Base-by-base conservation (phyloP, 768 basidiomycete species). In the Boletellus emodensis region DNA sequence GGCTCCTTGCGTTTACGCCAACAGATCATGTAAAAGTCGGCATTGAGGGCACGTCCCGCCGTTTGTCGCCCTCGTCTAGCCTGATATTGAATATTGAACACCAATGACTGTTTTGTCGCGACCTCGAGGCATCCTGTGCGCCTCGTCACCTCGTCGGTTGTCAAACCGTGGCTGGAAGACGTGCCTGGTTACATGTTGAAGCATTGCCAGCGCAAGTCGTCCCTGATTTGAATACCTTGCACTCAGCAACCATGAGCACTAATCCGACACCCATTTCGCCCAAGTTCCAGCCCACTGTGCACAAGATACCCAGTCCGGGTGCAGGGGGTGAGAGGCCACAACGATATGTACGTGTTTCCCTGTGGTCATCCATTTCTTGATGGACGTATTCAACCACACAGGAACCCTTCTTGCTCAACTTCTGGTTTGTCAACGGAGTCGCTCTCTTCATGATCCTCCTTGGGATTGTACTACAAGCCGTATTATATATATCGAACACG, bases 251-350 rank as follows among this genome's bases (percentile, higher is more conserved):
- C 37, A 37, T 38, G 46, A 30, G 30, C 9, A 38, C 49, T 3
- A 45, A 24, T 12, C 43, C 46, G 32, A 6, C 28, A 11, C 60
- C 58, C 5, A 49, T 52, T 22, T 72, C 72, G 1, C 63, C 67
- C 44, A 66, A 68, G 51, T 76, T 74, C 57, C 71, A 70, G 49
- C 74, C 75, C 40, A 74, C 76, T 2, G 72, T 74, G 2, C 70
- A 80, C 44, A 63, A 75, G 24, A 80, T 82, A 56, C 81, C 81
- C 13, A 66, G 76, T 2, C 73, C 75, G 13, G 70, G 63, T 28
- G 59, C 59, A 22, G 24, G 24, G 4, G 46, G 61, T 14, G 61
- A 67, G 44, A 68, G 69, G 11, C 68, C 74, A 13, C 67, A 71
- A 28, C 72, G 70, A 60, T 79, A 71, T 68, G 80, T 80, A 45